phyloP scores from a whole-genome alignment of 2,329 filamentous ascomycete genomes.

The Pseudogymnoascus sp. region DNA sequence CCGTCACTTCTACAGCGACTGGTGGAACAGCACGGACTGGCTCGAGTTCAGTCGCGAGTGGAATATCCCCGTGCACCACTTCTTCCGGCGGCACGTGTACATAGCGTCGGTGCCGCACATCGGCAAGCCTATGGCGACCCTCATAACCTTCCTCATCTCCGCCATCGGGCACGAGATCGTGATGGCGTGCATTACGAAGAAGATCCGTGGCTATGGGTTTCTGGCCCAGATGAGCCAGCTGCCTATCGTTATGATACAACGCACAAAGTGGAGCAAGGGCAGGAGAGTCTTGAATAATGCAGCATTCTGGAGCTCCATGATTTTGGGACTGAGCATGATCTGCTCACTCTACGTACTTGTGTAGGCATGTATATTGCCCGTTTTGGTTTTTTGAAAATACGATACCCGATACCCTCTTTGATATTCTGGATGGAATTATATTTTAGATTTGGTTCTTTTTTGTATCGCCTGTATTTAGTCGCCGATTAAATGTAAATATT shows the following conservation, averaged over 20 bases:
- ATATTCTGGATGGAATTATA: neutral
- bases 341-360: constrained; percentile 53
- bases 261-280: constrained; percentile 66
- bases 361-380: constrained; percentile 23
- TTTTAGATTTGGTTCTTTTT: neutral
- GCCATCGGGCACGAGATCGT: constrained; percentile 89
- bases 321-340: constrained; percentile 70
- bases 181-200: constrained; percentile 97
- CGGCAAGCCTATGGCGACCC: constrained; percentile 67
- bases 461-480: neutral
- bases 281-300: constrained; percentile 77
- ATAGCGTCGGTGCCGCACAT: constrained; percentile 69
- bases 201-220: constrained; percentile 89
- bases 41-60: constrained; percentile 93
- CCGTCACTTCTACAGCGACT: constrained; percentile 80
- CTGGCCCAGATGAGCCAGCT: constrained; percentile 93
- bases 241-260: constrained; percentile 87
- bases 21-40: constrained; percentile 78
- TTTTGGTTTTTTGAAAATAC: neutral
- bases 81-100: constrained; percentile 91
- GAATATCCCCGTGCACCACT: constrained; percentile 97
- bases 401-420: constrained; percentile 3
- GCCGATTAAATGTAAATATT: neutral
- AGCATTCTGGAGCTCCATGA: constrained; percentile 89
- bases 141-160: constrained; percentile 86